Conservation (phyloP, 805 yeast genomes). For the Candida ovalis region DNA sequence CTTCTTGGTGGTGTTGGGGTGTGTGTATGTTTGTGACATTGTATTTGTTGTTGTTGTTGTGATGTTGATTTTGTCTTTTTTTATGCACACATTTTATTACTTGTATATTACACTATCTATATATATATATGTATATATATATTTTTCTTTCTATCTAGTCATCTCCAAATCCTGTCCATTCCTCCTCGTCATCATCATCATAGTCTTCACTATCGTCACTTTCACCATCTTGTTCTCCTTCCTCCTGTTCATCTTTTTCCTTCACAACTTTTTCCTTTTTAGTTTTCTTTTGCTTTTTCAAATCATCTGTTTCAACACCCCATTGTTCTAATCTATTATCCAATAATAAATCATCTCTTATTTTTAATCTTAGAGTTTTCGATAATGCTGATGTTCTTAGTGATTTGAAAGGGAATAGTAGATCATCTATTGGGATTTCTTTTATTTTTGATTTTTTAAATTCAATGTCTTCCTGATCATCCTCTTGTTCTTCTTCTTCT, state of each 20-base stretch:
- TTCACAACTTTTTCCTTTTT: conserved; percentile 7
- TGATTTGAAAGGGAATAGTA: conserved; percentile 59
- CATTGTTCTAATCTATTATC: conserved; percentile 64
- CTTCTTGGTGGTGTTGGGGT: too few species aligned
- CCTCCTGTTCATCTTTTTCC: conserved; percentile 1
- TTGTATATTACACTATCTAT: neutral
- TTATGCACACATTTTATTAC: neutral
- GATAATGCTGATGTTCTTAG: conserved; percentile 46
- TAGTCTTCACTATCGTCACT: conserved; percentile 18
- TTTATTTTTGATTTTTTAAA: conserved; percentile 33
- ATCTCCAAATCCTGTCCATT: conserved; percentile 31
- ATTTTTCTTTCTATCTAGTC: neutral
- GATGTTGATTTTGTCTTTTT: too few species aligned
- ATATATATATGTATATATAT: neutral
- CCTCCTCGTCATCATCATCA: conserved; percentile 19
- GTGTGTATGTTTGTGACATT: too few species aligned
- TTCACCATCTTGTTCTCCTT: conserved; percentile 27
- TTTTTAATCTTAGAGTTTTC: conserved; percentile 63
- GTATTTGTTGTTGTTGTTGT: too few species aligned
- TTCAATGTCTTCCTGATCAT: conserved; percentile 25
- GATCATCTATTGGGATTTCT: conserved; percentile 47
- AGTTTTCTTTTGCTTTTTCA: conserved; percentile 5
- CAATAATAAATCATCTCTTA: conserved; percentile 58
- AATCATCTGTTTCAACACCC: conserved; percentile 44
- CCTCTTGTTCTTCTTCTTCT: conserved; percentile 40